Base-by-base conservation (phyloP, 2,329 filamentous ascomycete species). In the Apiospora marii region DNA sequence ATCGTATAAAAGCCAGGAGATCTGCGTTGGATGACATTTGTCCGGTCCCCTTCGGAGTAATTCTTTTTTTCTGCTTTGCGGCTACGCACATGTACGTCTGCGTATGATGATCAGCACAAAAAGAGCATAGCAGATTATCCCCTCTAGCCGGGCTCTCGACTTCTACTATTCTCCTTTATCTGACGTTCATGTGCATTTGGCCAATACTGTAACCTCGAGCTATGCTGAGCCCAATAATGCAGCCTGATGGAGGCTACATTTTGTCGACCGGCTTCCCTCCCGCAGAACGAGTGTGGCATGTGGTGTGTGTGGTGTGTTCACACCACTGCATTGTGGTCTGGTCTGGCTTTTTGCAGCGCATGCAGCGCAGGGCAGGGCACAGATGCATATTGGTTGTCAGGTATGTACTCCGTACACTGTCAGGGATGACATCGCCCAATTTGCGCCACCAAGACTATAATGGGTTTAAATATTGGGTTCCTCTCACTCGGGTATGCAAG, bases 401-500 rank as follows among this genome's bases (percentile, higher is more conserved):
- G 58, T n/a, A 64, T 10, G 58, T n/a, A 37, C 22, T 14, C 34
- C n/a, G 34, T 41, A 37, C 22, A 24, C 34, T 37, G 34, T 41
- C 58, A 64, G 34, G 58, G 58, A 41, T 64, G 58, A 4, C 22
- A n/a, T 41, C 22, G n/a, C 30, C 34, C 34, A 64, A 64, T 64
- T 64, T 64, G 34, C 34, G 58, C 58, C 58, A 64, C 58, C 58
- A 64, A 14, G 34, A 30, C 53, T 34, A 37, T 61, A 41, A 64
- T 30, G 58, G 58, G 58, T 41, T 64, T 13, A n/a, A 64, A 24
- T 41, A 64, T 41, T 41, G 58, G 58, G 34, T 64, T n/a, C 58
- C 34, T 64, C 58, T 24, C 34, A 41, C 58, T 37, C 53, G 58
- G 58, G 34, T 64, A 64, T 64, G 58, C 58, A 64, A 64, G 58